Conservation (phyloP, 2,329 filamentous ascomycete genomes). For the Rhynchosporium agropyri region DNA sequence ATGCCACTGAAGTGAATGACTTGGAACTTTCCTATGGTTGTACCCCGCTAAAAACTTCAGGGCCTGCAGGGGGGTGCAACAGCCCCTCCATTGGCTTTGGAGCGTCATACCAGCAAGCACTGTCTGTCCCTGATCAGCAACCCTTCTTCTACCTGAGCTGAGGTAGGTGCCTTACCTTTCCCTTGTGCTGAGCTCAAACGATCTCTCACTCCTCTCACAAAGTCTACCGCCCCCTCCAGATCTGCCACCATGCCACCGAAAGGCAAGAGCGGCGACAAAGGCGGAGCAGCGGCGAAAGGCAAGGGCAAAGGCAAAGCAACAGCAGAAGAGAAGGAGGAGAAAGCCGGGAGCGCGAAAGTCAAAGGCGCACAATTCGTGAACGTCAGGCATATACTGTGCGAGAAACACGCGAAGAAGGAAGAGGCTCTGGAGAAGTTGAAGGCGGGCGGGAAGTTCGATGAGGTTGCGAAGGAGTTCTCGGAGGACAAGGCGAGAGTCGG, state of each 20-base stretch:
- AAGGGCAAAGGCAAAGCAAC: conserved; percentile 47
- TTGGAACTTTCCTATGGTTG: not conserved
- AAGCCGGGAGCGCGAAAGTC: conserved; percentile 45
- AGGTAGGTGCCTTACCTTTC: too few species aligned
- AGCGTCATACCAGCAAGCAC: not conserved
- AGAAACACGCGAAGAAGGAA: conserved; percentile 78
- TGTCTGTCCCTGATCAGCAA: conserved; percentile 6
- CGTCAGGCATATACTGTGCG: conserved; percentile 72
- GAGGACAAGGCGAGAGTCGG: conserved; percentile 76
- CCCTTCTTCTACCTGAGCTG: not conserved
- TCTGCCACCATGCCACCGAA: conserved; percentile 38
- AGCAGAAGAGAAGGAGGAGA: conserved; percentile 44
- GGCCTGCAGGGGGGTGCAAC: not conserved
- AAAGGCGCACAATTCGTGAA: conserved; percentile 72
- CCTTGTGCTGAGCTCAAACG: not conserved
- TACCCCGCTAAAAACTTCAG: conserved; percentile 12
- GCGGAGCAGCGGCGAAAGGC: conserved; percentile 37
- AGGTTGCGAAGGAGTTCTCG: conserved; percentile 71
- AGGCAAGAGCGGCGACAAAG: conserved; percentile 38
- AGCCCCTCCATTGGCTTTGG: conserved; percentile 21
- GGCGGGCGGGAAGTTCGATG: conserved; percentile 70
- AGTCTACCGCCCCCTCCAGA: conserved; percentile 2
- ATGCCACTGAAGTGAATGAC: not conserved
- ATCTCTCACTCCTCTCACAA: not conserved
- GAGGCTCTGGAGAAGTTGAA: conserved; percentile 71